Percentiles rank a stretch among this genome's conserved stretches.
Evolutionary conservation across 1,284 basidiomycete genomes (phyloP).

Genomic region (Ustanciosporium gigantosporum): DNA sequence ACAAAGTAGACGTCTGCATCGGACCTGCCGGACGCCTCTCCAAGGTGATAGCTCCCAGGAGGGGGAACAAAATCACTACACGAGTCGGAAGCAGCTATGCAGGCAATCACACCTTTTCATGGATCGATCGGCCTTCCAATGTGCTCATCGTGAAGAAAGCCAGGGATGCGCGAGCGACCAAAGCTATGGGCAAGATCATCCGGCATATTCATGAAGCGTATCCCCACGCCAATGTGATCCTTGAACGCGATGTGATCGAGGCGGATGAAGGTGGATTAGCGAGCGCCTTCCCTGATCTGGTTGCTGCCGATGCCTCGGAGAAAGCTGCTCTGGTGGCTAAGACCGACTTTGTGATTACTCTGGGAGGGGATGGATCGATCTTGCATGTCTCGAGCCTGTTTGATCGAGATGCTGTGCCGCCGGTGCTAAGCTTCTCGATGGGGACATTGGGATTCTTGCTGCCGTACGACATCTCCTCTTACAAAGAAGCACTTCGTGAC

Average conservation of each 20-base stretch:
- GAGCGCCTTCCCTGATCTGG: constrained; percentile 13
- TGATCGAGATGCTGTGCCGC: constrained; percentile 82
- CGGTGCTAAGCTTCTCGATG: constrained; percentile 93
- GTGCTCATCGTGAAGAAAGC: constrained; percentile 65
- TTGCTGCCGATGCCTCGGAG: constrained; percentile 12
- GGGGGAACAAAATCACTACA: constrained; percentile 45
- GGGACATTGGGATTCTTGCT: constrained; percentile 91
- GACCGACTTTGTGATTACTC: constrained; percentile 79
- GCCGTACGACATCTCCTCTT: constrained; percentile 68
- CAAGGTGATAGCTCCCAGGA: constrained; percentile 39
- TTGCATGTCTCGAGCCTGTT: constrained; percentile 92
- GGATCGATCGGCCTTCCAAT: constrained; percentile 59
- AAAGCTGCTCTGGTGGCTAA: constrained; percentile 37
- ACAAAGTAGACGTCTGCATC: constrained; percentile 46
- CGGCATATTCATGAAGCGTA: constrained; percentile 63
- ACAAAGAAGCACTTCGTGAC: constrained; percentile 42
- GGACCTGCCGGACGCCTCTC: constrained; percentile 49
- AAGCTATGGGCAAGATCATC: constrained; percentile 63
- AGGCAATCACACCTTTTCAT: constrained; percentile 58
- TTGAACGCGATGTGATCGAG: constrained; percentile 68
- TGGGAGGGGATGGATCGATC: constrained; percentile 95
- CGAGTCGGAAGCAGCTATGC: constrained; percentile 50
- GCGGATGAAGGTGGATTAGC: constrained; percentile 68
- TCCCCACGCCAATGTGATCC: constrained; percentile 73
- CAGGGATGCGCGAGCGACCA: constrained; percentile 62